Evolutionary conservation across 2,329 filamentous ascomycete genomes (phyloP).

Genomic region (Aspergillus intermedius): DNA sequence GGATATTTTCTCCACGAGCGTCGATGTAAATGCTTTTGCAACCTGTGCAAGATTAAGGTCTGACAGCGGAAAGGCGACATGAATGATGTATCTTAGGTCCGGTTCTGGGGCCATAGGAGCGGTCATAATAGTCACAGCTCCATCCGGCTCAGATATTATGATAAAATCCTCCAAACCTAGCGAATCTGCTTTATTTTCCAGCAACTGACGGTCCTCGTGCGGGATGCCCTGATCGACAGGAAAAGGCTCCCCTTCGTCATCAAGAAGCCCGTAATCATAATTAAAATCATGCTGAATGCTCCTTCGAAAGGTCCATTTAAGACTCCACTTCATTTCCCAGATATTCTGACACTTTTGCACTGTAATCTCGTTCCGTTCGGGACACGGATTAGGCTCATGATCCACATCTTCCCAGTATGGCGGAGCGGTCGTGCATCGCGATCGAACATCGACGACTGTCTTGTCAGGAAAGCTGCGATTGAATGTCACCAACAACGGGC

Average conservation of each 20-base stretch:
- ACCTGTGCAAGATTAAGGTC: not conserved
- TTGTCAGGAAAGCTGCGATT: not conserved
- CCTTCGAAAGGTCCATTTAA: not conserved
- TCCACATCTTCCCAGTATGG: not conserved
- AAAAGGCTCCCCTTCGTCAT: not conserved
- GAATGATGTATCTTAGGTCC: constrained; percentile 7
- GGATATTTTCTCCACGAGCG: not conserved
- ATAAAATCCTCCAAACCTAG: constrained; percentile 1
- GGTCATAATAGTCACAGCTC: constrained; percentile 1
- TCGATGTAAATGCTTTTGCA: not conserved
- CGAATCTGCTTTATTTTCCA: not conserved
- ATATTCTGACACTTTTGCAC: not conserved
- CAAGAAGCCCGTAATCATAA: not conserved
- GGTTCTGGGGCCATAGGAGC: not conserved
- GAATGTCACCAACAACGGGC: not conserved
- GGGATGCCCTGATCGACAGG: not conserved
- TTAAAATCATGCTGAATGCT: not conserved
- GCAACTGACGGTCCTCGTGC: not conserved
- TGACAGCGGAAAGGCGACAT: constrained; percentile 4
- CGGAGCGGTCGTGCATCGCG: not conserved
- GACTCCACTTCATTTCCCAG: not conserved
- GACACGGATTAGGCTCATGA: not conserved
- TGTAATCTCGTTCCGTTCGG: not conserved
- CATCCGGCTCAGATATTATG: not conserved
- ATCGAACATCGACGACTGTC: not conserved